Evolutionary conservation across 78 protist species (phyloP).

Genomic region (Capsaspora owczarzaki): DNA sequence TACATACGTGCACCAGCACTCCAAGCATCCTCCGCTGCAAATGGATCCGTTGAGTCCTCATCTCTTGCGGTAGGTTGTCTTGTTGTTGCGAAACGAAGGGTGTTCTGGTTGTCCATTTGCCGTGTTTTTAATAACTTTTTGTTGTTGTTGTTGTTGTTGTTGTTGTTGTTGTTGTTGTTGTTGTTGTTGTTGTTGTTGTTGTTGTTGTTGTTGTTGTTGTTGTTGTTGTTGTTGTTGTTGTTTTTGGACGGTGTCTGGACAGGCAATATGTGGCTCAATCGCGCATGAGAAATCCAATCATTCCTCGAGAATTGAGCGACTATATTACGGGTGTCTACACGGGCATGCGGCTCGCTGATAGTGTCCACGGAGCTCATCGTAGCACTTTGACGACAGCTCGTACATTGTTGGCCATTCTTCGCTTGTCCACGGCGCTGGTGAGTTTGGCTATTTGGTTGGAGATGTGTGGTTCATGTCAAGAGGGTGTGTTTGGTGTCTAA

Average conservation of each 20-base stretch:
- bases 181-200: not conserved
- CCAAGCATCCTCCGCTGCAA: conserved; percentile 28
- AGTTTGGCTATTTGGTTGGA: not conserved
- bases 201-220: not conserved
- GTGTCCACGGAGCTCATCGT: not conserved
- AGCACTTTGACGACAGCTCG: conserved; percentile 59
- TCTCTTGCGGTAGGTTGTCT: conserved; percentile 30
- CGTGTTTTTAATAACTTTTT: not conserved
- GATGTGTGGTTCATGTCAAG: not conserved
- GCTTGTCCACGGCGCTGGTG: conserved; percentile 88
- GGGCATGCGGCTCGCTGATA: conserved; percentile 51
- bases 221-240: not conserved
- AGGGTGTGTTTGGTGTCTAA: not conserved
- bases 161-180: not conserved
- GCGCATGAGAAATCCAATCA: conserved; percentile 34
- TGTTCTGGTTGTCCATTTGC: not conserved
- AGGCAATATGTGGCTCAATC: conserved; percentile 63
- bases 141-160: not conserved
- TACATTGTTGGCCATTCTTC: conserved; percentile 86
- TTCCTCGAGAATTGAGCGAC: conserved; percentile 57
- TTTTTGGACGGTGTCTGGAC: not conserved
- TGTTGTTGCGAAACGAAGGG: not conserved
- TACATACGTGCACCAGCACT: conserved; percentile 73
- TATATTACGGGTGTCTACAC: conserved; percentile 54
- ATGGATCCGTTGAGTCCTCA: conserved; percentile 34